These are phyloP conservation scores for Salix suchowensis DNA, from an alignment of 345 rosid species.

Conservation along the genomic window DNA sequence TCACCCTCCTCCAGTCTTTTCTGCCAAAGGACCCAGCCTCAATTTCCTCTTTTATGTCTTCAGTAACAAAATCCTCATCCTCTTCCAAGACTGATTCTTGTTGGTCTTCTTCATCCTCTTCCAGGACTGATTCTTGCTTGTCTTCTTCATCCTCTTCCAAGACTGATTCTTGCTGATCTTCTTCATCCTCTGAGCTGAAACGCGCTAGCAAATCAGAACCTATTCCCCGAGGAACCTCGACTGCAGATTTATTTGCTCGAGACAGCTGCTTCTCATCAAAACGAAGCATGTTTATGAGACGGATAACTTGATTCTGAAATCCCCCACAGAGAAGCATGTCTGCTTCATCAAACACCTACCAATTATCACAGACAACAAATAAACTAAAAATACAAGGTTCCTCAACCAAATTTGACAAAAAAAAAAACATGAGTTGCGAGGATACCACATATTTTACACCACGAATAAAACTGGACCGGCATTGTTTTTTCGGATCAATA, in stretches of 20 bases:
- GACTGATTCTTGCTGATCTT: constrained; percentile 25
- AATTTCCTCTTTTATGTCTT: constrained; percentile 19
- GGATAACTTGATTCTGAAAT: constrained; percentile 82
- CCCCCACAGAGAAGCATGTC: constrained; percentile 94
- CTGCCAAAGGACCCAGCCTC: constrained; percentile 27
- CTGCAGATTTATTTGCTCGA: constrained; percentile 32
- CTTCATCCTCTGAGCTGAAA: constrained; percentile 25
- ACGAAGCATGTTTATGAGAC: constrained; percentile 75
- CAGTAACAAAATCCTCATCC: constrained; percentile 43
- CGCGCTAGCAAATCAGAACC: constrained; percentile 27
- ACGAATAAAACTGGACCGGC: constrained; percentile 53
- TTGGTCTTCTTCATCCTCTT: constrained; percentile 10
- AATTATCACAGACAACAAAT: constrained; percentile 10
- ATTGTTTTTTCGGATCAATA: constrained; percentile 53
- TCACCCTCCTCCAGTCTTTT: constrained; percentile 80
- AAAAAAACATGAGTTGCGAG: neutral
- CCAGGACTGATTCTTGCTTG: too few relatives aligned
- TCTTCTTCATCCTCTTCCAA: constrained; percentile 1
- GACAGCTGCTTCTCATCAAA: constrained; percentile 74
- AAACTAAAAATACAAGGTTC: neutral
- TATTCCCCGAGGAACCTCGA: constrained; percentile 24
- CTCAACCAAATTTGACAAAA: constrained; percentile 4
- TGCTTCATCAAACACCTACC: constrained; percentile 95
- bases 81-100: neutral
- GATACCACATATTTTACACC: constrained; percentile 74